Base-by-base conservation (phyloP, 257 asterid genomes). In the Echium plantagineum region DNA sequence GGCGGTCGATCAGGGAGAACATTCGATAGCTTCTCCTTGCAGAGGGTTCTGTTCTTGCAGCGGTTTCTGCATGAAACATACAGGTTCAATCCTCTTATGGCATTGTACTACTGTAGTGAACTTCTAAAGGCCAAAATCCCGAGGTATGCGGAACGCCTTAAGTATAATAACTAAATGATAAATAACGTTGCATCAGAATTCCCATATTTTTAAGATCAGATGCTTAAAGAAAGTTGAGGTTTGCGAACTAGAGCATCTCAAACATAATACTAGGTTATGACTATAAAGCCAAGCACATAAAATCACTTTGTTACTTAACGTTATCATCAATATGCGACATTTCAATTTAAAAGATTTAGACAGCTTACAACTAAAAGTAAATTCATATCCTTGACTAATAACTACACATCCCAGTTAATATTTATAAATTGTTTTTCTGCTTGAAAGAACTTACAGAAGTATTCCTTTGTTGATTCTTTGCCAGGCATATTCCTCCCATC, bases 401-500 rank as follows among this genome's bases (percentile, higher is more conserved):
- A 42, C 49, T 42, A 12, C 46, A 13, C 49, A 42, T 13, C 49
- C 17, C 49, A 2, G 49, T 12, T 42, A 42, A 42, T 42, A 17
- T 10, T 1, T 10, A 42, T 42, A 42, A 42, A 12, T 42, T 42
- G 16, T 15, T 42, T 42, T 42, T 4, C 13, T 42, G 28, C 38
- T 21, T 10, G 42, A 22, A 56, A 56, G 31, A 68, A 72, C 97
- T 93, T 76, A 93, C 99, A 93, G 76, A 60, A 72, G 87, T 52
- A 80, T 73, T 73, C 97, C 97, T 77, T 93, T 93, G 65, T 93
- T 93, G 68, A 93, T 89, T 81, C 99, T 89, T 72, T 31, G 78
- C 99, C 96, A 89, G 62, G 99, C 96, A 77, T 86, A 93, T 30
- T 93, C 90, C 77, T 86, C 93, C 97, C 99, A 93, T 68, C 99